A percentile compares a stretch with the other conserved stretches of the same genome.
phyloP scores from a whole-genome alignment of 306 rosid genomes.

The Nissolia schottii region DNA sequence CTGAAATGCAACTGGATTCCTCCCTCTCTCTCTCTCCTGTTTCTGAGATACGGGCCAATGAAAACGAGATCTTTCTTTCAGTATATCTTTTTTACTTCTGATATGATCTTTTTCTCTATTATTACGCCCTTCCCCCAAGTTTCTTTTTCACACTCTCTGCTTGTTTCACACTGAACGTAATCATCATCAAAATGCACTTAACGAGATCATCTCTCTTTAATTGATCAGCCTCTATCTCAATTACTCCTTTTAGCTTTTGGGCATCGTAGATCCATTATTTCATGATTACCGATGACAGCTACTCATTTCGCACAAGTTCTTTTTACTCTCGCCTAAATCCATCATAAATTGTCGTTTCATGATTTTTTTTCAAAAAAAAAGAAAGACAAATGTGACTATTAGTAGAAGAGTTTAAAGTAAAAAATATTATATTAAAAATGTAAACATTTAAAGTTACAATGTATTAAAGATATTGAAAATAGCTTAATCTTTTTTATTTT shows the following conservation, averaged over 20 bases:
- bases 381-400: too few relatives aligned
- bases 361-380: too few relatives aligned
- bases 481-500: too few relatives aligned
- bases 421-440: too few relatives aligned
- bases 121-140: neutral
- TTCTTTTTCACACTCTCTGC: conserved; percentile 18
- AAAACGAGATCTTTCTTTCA: conserved; percentile 28
- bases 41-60: conserved; percentile 18
- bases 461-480: too few relatives aligned
- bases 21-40: conserved; percentile 17
- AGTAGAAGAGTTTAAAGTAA: too few relatives aligned
- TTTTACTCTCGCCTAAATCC: too few relatives aligned
- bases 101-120: conserved; percentile 25
- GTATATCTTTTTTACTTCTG: conserved; percentile 23
- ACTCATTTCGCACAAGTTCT: neutral
- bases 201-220: neutral
- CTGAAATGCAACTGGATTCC: neutral
- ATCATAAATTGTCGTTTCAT: too few relatives aligned
- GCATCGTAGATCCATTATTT: neutral
- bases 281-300: neutral
- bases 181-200: neutral
- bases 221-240: neutral
- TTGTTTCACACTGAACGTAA: neutral
- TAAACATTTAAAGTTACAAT: too few relatives aligned
- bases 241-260: neutral